Conservation (phyloP, 2,329 filamentous ascomycete genomes). For the Ophiocordyceps camponoti-floridani region DNA sequence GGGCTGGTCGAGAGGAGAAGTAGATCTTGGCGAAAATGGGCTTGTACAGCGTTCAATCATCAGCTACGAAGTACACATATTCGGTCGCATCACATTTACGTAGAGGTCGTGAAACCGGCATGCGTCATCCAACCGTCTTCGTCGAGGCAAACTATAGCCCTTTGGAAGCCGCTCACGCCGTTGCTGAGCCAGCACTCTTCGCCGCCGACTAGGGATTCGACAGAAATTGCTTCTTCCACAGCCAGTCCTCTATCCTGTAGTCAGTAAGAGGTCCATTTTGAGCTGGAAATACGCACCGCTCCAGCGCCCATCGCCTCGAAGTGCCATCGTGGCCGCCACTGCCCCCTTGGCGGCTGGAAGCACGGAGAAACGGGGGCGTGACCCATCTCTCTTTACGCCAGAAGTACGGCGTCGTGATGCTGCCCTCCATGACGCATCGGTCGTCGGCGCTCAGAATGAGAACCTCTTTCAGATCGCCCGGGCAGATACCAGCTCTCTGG, state of each 20-base stretch:
- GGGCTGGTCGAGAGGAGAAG: too few species aligned
- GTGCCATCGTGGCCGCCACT: slow-evolving; percentile 73
- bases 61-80: too few species aligned
- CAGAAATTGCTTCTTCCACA: slow-evolving; percentile 43
- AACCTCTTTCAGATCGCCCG: slow-evolving; percentile 45
- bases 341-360: slow-evolving; percentile 18
- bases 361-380: slow-evolving; percentile 48
- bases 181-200: slow-evolving; percentile 84
- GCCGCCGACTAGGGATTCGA: slow-evolving; percentile 43
- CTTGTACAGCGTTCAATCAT: too few species aligned
- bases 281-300: slow-evolving; percentile 25
- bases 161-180: slow-evolving; percentile 62
- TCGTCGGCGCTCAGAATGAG: slow-evolving; percentile 46
- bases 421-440: slow-evolving; percentile 67
- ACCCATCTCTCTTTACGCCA: slow-evolving; percentile 58
- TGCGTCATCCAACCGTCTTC: neutral
- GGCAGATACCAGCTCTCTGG: slow-evolving; percentile 34
- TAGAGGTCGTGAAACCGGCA: too few species aligned
- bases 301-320: slow-evolving; percentile 67
- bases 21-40: too few species aligned
- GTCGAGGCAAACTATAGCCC: slow-evolving; percentile 20
- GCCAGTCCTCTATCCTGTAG: slow-evolving; percentile 31
- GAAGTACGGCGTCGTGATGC: slow-evolving; percentile 68
- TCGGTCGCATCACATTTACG: too few species aligned
- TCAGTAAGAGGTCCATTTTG: neutral